Percentiles rank a stretch among this genome's conserved stretches.
Conservation (phyloP, 805 yeast genomes). For the Candida verbasci region DNA sequence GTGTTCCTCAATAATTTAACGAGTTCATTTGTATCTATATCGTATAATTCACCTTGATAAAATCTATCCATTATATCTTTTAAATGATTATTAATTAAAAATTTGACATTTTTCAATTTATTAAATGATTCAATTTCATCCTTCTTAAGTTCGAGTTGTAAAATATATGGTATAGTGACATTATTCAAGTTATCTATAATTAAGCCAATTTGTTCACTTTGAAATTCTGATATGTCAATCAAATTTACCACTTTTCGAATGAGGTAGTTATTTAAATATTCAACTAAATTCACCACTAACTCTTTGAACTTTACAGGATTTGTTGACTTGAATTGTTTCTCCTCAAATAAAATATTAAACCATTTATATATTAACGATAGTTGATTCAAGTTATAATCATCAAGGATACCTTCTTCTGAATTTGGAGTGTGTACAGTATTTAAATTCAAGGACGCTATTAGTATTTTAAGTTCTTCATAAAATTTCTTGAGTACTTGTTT, state of each 20-base stretch:
- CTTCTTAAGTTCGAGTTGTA: conserved; percentile 13
- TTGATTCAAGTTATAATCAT: conserved; percentile 16
- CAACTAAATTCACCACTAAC: conserved; percentile 21
- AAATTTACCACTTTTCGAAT: conserved; percentile 20
- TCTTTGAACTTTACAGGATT: conserved; percentile 24
- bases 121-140: conserved; percentile 19
- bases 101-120: conserved; percentile 26
- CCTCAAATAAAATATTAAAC: conserved; percentile 18
- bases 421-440: conserved; percentile 2
- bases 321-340: conserved; percentile 19
- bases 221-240: conserved; percentile 33
- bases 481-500: conserved; percentile 15
- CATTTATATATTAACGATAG: conserved; percentile 16
- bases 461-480: conserved; percentile 15
- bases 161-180: conserved; percentile 17
- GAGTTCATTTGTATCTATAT: conserved; percentile 45
- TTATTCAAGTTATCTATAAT: conserved; percentile 21
- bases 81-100: conserved; percentile 35
- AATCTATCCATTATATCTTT: conserved; percentile 45
- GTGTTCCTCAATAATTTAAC: conserved; percentile 36
- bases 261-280: conserved; percentile 26
- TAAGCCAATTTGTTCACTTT: conserved; percentile 25
- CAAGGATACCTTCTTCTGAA: conserved; percentile 14
- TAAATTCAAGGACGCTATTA: conserved; percentile 14
- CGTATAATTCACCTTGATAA: conserved; percentile 49